Base-by-base conservation (phyloP, 129 eudicot species). In the Gnaphalium uliginosum region DNA sequence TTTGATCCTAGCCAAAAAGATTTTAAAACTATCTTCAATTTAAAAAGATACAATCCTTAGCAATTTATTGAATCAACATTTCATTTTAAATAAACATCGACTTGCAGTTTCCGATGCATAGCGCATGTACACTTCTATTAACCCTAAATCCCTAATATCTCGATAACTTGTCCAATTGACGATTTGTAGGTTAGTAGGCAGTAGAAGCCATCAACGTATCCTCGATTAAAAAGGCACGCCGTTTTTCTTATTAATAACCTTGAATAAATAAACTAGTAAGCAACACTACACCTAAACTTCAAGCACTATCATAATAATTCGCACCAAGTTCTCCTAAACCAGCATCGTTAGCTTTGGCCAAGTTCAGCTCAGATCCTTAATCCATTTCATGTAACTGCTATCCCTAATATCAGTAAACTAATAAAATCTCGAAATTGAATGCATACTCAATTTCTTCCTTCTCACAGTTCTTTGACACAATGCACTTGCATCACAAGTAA, bases 261-360 rank as follows among this genome's bases (percentile, higher is more conserved):
- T 46, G 53, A 46, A 46, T 46, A 14, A 46, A 46, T 46, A 14
- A 13, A 14, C 53, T 46, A 46, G 53, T 46, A 6, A 46, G 53
- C n/a, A 46, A 50, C 72, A 62, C 79, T 64, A 65, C 50, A 14
- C 53, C 53, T 61, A 22, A 19, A 35, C 19, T 59, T 56, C 37
- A 17, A 32, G 62, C 32, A 26, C 48, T 4, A 64, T 50, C 72
- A 74, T 61, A 4, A 15, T 24, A 43, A 74, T 39, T 14, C 53
- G 2, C 53, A 14, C 14, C 53, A 13, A 46, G n/a, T 19, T 61
- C 70, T 59, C 69, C 29, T 8, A 73, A 66, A 23, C 41, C 69
- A 41, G 3, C 15, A 41, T 41, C 48, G 4, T 41, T 41, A 41
- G 48, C 48, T 41, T 10, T 41, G 48, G 0, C 53, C 53, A 11